phyloP scores from a whole-genome alignment of 2,329 filamentous ascomycete genomes.

The Neobulgaria alba region DNA sequence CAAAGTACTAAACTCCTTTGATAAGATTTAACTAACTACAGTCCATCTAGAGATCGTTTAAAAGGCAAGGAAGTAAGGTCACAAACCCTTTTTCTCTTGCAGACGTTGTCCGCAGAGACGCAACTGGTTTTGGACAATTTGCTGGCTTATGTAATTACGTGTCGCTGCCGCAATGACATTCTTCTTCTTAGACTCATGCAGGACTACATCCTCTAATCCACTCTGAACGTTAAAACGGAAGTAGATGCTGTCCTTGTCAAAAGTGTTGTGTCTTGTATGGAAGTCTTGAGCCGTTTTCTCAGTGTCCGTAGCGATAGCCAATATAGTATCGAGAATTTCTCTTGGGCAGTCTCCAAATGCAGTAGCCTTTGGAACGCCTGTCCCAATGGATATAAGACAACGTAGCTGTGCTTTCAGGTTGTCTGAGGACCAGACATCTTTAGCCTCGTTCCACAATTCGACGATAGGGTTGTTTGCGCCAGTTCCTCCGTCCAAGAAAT shows the following conservation, averaged over 20 bases:
- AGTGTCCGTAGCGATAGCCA: conserved; percentile 31
- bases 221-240: conserved; percentile 38
- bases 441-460: conserved; percentile 33
- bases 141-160: conserved; percentile 21
- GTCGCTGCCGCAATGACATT: conserved; percentile 26
- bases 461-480: conserved; percentile 39
- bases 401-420: conserved; percentile 26
- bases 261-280: conserved; percentile 26
- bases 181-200: conserved; percentile 32
- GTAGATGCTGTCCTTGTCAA: conserved; percentile 30
- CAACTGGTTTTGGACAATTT: conserved; percentile 20
- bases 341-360: conserved; percentile 25
- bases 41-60: too few species aligned
- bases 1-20: too few species aligned
- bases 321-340: conserved; percentile 21
- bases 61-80: too few species aligned
- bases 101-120: too few species aligned
- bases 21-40: too few species aligned
- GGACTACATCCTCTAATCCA: conserved; percentile 33
- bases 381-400: conserved; percentile 35
- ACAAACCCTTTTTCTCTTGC: too few species aligned
- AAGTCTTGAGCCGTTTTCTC: conserved; percentile 34
- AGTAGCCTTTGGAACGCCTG: conserved; percentile 28
- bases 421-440: conserved; percentile 28
- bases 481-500: conserved; percentile 36